phyloP scores from a whole-genome alignment of 2,329 filamentous ascomycete species.

The Penicillium sumatraense region DNA sequence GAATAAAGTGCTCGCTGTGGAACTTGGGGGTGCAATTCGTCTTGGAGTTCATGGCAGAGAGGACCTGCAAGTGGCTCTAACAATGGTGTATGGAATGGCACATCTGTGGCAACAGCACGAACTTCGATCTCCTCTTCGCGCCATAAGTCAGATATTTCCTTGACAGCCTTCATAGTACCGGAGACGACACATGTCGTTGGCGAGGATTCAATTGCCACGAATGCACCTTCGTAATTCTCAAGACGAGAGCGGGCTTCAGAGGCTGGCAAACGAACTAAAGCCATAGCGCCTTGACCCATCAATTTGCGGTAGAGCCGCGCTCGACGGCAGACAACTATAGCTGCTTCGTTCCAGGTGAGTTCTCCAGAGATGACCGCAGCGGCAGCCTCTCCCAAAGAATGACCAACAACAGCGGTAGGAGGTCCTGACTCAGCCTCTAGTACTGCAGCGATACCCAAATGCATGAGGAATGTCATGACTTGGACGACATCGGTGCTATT shows the following conservation, averaged over 20 bases:
- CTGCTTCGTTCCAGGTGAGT: conserved; percentile 5
- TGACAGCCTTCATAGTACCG: conserved; percentile 3
- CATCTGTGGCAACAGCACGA: background rate
- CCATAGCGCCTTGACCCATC: conserved; percentile 31
- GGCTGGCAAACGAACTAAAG: conserved; percentile 2
- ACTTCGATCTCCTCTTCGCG: background rate
- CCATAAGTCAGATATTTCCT: background rate
- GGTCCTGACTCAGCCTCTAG: conserved; percentile 35
- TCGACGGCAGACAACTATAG: conserved; percentile 19
- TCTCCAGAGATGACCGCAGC: conserved; percentile 37
- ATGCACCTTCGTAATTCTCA: background rate
- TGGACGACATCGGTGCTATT: background rate
- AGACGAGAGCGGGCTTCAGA: background rate
- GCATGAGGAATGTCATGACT: conserved; percentile 36
- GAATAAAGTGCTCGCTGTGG: background rate
- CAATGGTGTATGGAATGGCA: background rate
- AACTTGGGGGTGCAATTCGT: background rate
- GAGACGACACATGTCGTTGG: conserved; percentile 7
- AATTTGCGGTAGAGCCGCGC: conserved; percentile 37
- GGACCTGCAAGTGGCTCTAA: background rate
- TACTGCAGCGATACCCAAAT: conserved; percentile 35
- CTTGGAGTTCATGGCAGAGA: background rate
- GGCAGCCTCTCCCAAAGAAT: conserved; percentile 50
- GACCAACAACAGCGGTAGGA: conserved; percentile 46
- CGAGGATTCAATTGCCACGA: conserved; percentile 10